These are phyloP conservation scores for Azolla pinnata DNA, from an alignment of 75 land plant genomes.

Conservation along the genomic window DNA sequence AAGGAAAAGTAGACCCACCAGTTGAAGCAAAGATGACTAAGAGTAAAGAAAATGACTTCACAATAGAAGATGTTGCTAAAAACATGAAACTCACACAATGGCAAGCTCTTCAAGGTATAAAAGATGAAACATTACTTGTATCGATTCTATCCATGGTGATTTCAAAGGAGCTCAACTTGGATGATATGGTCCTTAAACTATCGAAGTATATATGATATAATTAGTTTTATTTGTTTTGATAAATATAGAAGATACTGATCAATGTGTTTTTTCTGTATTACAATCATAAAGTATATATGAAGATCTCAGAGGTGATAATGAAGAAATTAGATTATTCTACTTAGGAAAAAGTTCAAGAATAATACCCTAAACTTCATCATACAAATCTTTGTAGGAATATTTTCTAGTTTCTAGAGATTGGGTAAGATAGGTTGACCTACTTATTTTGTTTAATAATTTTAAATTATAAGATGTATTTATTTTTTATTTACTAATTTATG, in stretches of 20 bases:
- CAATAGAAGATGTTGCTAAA: neutral
- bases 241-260: neutral
- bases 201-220: neutral
- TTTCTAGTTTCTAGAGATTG: no score
- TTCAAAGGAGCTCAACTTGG: neutral
- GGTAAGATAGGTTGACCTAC: no score
- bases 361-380: no score
- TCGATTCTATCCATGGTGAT: neutral
- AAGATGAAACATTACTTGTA: neutral
- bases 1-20: neutral
- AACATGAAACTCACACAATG: neutral
- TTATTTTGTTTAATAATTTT: no score
- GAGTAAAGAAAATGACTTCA: neutral
- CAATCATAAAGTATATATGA: neutral
- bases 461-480: no score
- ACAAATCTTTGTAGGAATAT: no score
- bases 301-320: neutral
- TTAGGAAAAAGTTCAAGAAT: no score
- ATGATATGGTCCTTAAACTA: neutral
- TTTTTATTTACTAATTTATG: no score
- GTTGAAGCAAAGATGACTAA: neutral
- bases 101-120: neutral
- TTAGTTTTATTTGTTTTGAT: neutral
- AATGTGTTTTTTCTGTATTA: neutral
- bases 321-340: no score